These are phyloP conservation scores for Sphaerulina vaccinii DNA, from an alignment of 2,329 filamentous ascomycete species.

Conservation along the genomic window DNA sequence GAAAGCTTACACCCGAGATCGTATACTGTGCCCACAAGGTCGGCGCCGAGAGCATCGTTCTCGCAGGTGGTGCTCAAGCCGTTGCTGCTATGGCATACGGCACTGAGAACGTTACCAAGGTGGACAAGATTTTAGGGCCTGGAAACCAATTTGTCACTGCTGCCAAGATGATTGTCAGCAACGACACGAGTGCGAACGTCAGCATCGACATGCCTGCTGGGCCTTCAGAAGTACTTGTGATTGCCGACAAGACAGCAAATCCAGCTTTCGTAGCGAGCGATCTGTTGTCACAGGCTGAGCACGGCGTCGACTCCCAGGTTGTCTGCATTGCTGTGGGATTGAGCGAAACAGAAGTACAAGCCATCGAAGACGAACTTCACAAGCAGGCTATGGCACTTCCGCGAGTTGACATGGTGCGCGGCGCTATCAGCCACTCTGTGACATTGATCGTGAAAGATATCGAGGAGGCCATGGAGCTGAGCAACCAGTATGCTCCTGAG, in stretches of 20 bases:
- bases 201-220: slow-evolving; percentile 98
- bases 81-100: slow-evolving; percentile 97
- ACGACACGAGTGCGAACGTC: slow-evolving; percentile 92
- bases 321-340: slow-evolving; percentile 84
- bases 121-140: slow-evolving; percentile 97
- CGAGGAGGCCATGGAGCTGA: slow-evolving; percentile 72
- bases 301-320: slow-evolving; percentile 94
- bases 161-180: slow-evolving; percentile 96
- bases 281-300: slow-evolving; percentile 91
- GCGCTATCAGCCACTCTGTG: slow-evolving; percentile 86
- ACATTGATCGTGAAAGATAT: slow-evolving; percentile 77
- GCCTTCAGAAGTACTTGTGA: slow-evolving; percentile 92
- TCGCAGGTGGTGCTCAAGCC: slow-evolving; percentile 92
- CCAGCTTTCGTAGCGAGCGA: slow-evolving; percentile 95
- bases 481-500: slow-evolving; percentile 94
- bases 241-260: slow-evolving; percentile 84
- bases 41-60: slow-evolving; percentile 90
- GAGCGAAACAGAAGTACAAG: slow-evolving; percentile 66
- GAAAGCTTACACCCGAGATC: slow-evolving; percentile 90
- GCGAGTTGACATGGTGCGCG: slow-evolving; percentile 87
- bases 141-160: slow-evolving; percentile 99
- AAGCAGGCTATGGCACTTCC: slow-evolving; percentile 82
- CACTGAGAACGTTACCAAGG: slow-evolving; percentile 89
- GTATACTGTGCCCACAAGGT: slow-evolving; percentile 97
- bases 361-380: slow-evolving; percentile 90